phyloP scores from a whole-genome alignment of 768 basidiomycete species.

The Leccinum disarticulatum region DNA sequence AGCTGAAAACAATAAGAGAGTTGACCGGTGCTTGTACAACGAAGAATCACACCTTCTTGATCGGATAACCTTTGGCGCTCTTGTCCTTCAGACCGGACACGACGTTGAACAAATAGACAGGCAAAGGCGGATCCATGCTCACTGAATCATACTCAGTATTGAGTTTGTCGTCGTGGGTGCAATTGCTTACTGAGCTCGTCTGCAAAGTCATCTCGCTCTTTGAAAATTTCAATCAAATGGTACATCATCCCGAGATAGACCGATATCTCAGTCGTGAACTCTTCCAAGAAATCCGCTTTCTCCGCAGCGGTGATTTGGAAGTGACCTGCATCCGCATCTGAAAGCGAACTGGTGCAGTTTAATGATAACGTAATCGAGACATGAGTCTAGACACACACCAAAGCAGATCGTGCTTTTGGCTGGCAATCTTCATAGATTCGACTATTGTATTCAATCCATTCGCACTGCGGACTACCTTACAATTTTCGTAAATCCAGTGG shows the following conservation, averaged over 20 bases:
- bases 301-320: slow-evolving; percentile 70
- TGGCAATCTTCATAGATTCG: slow-evolving; percentile 87
- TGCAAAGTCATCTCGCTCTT: slow-evolving; percentile 91
- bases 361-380: slow-evolving; percentile 3
- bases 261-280: slow-evolving; percentile 88
- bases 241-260: slow-evolving; percentile 96
- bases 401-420: slow-evolving; percentile 80
- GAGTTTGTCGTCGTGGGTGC: background rate
- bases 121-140: slow-evolving; percentile 92
- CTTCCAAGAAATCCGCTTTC: slow-evolving; percentile 79
- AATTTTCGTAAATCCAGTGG: slow-evolving; percentile 94
- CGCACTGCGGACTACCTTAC: slow-evolving; percentile 76
- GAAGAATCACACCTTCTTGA: slow-evolving; percentile 75
- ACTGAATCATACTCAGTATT: slow-evolving; percentile 49
- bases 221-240: slow-evolving; percentile 90
- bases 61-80: slow-evolving; percentile 92
- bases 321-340: slow-evolving; percentile 71
- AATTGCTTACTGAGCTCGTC: slow-evolving; percentile 86
- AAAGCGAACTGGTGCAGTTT: slow-evolving; percentile 55
- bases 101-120: slow-evolving; percentile 87
- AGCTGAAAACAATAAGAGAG: slow-evolving; percentile 50
- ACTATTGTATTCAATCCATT: slow-evolving; percentile 84
- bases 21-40: background rate
- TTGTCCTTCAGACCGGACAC: slow-evolving; percentile 91
- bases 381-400: slow-evolving; percentile 45